Evolutionary conservation across 1,284 basidiomycete genomes (phyloP).

Genomic region (Coniferiporia sulphurascens): DNA sequence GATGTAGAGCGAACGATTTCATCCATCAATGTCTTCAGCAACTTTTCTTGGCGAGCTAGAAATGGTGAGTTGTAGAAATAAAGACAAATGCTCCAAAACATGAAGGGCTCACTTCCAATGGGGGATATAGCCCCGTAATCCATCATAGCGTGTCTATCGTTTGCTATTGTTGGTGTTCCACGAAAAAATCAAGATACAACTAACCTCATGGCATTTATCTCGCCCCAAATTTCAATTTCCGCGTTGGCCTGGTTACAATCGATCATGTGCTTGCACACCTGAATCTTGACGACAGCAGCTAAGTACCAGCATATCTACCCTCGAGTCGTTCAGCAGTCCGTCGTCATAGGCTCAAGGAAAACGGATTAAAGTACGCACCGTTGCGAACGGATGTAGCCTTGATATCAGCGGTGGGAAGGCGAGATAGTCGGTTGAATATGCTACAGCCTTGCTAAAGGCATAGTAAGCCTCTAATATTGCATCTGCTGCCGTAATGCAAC

Average conservation of each 20-base stretch:
- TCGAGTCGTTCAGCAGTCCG: not conserved
- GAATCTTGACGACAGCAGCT: constrained; percentile 77
- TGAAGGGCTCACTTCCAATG: constrained; percentile 64
- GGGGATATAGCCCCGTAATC: constrained; percentile 72
- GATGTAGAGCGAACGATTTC: constrained; percentile 78
- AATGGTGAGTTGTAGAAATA: constrained; percentile 19
- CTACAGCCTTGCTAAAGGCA: constrained; percentile 53
- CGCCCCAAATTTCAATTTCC: constrained; percentile 76
- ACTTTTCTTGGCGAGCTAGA: constrained; percentile 69
- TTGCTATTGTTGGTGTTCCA: not conserved
- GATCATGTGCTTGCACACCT: constrained; percentile 79
- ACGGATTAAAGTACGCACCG: constrained; percentile 42
- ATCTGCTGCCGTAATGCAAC: constrained; percentile 69
- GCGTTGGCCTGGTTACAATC: constrained; percentile 63
- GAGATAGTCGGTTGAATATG: constrained; percentile 47
- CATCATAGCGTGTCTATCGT: constrained; percentile 67
- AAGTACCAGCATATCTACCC: constrained; percentile 81
- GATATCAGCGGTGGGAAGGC: constrained; percentile 41
- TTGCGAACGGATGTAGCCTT: constrained; percentile 75
- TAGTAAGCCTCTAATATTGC: constrained; percentile 70
- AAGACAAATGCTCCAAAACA: constrained; percentile 1
- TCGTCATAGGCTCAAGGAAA: constrained; percentile 13
- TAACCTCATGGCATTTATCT: constrained; percentile 75
- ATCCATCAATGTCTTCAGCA: constrained; percentile 77
- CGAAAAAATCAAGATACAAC: constrained; percentile 18